Conservation (phyloP, 768 basidiomycete species). For the Suillus placidus region DNA sequence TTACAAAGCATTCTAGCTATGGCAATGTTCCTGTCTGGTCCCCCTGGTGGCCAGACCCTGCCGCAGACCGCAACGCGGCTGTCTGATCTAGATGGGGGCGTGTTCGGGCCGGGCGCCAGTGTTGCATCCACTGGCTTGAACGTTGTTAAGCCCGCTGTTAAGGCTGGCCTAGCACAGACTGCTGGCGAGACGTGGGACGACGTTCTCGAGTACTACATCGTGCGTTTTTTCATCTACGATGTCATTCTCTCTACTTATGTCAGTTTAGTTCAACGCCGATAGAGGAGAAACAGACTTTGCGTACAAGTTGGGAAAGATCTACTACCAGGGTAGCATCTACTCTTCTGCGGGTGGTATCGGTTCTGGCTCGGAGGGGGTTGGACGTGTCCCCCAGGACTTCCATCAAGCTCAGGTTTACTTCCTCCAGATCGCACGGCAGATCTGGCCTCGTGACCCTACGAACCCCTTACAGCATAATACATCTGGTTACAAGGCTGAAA, state of each 20-base stretch:
- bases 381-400: constrained; percentile 82
- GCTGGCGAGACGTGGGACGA: constrained; percentile 96
- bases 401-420: constrained; percentile 82
- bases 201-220: constrained; percentile 88
- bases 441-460: constrained; percentile 85
- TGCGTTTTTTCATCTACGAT: constrained; percentile 34
- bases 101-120: constrained; percentile 94
- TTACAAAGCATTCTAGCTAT: constrained; percentile 56
- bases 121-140: constrained; percentile 87
- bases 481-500: constrained; percentile 51
- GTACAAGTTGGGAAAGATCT: constrained; percentile 91
- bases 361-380: constrained; percentile 92
- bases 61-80: constrained; percentile 80
- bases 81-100: constrained; percentile 89
- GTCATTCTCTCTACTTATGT: constrained; percentile 8
- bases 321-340: constrained; percentile 95
- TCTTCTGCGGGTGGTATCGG: constrained; percentile 74
- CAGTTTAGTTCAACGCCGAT: constrained; percentile 86
- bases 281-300: constrained; percentile 89
- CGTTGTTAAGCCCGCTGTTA: constrained; percentile 71
- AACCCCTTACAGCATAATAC: constrained; percentile 51
- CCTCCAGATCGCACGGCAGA: constrained; percentile 72
- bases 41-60: constrained; percentile 87
- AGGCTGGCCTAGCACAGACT: constrained; percentile 78
- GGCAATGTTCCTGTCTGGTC: constrained; percentile 77